These are phyloP conservation scores for Penicillium fimorum DNA, from an alignment of 495 filamentous ascomycete species.

Conservation along the genomic window DNA sequence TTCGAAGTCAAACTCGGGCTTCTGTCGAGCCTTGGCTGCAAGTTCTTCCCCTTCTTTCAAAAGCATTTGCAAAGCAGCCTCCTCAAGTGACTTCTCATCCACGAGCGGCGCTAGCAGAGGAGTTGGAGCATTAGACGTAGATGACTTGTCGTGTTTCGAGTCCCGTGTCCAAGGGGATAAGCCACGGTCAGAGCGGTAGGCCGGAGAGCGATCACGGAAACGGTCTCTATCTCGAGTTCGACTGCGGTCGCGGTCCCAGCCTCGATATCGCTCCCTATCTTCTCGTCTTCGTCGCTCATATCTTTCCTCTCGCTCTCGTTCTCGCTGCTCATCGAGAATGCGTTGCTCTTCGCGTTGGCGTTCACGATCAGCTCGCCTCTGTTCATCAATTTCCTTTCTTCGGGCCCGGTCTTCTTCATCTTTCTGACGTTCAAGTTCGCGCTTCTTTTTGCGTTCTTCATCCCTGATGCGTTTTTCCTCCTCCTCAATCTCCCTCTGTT, in stretches of 20 bases:
- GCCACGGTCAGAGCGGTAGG: conserved; percentile 39
- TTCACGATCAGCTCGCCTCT: conserved; percentile 58
- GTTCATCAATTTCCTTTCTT: conserved; percentile 48
- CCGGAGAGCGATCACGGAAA: conserved; percentile 35
- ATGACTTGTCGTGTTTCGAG: conserved; percentile 40
- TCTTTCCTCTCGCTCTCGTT: conserved; percentile 54
- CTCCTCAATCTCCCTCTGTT: conserved; percentile 61
- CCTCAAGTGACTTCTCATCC: conserved; percentile 58
- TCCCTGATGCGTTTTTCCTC: conserved; percentile 62
- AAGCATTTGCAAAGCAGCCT: conserved; percentile 53
- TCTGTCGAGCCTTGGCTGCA: conserved; percentile 57
- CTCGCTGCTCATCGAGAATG: conserved; percentile 50
- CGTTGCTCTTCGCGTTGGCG: conserved; percentile 51
- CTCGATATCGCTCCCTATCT: conserved; percentile 45
- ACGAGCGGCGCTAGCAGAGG: conserved; percentile 41
- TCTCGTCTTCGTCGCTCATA: conserved; percentile 49
- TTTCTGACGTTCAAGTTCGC: conserved; percentile 59
- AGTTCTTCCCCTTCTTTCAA: conserved; percentile 60
- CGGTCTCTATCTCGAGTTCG: conserved; percentile 39
- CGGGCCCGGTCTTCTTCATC: conserved; percentile 58
- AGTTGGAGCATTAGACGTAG: conserved; percentile 41
- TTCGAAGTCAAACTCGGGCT: conserved; percentile 58
- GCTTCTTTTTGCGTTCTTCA: conserved; percentile 64
- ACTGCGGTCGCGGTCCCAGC: conserved; percentile 42
- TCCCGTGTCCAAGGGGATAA: conserved; percentile 40